phyloP scores from a whole-genome alignment of 2,329 filamentous ascomycete genomes.

The Cytospora schulzeri region DNA sequence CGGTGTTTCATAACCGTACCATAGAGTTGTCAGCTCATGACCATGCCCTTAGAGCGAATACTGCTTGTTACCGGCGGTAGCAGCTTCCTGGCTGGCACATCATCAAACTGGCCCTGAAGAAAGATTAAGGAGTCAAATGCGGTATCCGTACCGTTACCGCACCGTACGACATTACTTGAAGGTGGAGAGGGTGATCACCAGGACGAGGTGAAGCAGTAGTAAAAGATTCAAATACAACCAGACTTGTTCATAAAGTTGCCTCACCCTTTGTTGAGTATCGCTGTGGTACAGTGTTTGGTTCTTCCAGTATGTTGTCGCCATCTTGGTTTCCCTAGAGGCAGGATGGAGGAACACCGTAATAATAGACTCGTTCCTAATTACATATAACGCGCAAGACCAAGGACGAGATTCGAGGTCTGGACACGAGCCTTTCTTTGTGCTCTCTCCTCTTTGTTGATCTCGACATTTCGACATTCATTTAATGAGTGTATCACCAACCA shows the following conservation, averaged over 20 bases:
- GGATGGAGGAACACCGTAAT: too few relatives aligned
- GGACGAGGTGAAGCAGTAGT: background rate
- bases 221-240: background rate
- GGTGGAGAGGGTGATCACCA: background rate
- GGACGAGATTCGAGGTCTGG: too few relatives aligned
- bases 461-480: too few relatives aligned
- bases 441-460: background rate
- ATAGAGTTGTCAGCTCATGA: background rate
- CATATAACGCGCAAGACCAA: too few relatives aligned
- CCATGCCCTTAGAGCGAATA: slow-evolving; percentile 5
- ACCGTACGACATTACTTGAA: slow-evolving; percentile 1
- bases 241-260: too few relatives aligned
- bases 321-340: too few relatives aligned
- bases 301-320: too few relatives aligned
- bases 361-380: too few relatives aligned
- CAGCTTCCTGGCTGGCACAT: slow-evolving; percentile 13
- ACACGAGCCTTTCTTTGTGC: too few relatives aligned
- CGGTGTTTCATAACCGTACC: background rate
- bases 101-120: slow-evolving; percentile 15
- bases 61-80: slow-evolving; percentile 20
- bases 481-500: background rate
- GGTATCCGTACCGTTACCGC: slow-evolving; percentile 11
- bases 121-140: slow-evolving; percentile 13
- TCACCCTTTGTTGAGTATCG: too few relatives aligned
- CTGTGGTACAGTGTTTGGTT: too few relatives aligned